These are phyloP conservation scores for Talaromyces sp. DNA, from an alignment of 2,329 filamentous ascomycete species.

Conservation along the genomic window DNA sequence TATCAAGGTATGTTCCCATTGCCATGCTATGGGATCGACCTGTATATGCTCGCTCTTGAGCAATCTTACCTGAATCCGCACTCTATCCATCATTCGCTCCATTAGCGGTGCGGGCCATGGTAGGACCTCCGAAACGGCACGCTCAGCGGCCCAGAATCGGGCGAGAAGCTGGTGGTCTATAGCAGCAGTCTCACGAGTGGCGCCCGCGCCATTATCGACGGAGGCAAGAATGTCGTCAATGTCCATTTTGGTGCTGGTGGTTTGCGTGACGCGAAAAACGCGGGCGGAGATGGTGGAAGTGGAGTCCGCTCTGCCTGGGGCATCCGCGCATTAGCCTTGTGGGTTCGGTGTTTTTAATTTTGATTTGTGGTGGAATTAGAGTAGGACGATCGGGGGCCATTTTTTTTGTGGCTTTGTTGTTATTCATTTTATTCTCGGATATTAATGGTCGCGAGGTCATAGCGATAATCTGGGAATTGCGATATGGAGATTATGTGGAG, in stretches of 20 bases:
- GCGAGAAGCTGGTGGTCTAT: conserved; percentile 85
- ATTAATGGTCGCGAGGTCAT: too few relatives aligned
- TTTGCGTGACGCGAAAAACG: conserved; percentile 30
- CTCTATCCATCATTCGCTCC: conserved; percentile 75
- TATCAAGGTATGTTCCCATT: not conserved
- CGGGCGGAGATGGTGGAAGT: conserved; percentile 28
- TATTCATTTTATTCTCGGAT: not conserved
- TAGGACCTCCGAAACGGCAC: conserved; percentile 85
- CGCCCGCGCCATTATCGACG: conserved; percentile 63
- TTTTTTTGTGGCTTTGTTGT: too few relatives aligned
- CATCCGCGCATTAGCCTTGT: conserved; percentile 20
- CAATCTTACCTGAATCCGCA: conserved; percentile 60
- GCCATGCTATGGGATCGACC: not conserved
- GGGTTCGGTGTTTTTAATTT: not conserved
- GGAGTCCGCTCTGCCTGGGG: conserved; percentile 42
- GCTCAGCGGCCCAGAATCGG: conserved; percentile 89
- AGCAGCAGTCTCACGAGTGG: conserved; percentile 39
- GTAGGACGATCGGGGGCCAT: too few relatives aligned
- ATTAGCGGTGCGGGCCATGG: conserved; percentile 76
- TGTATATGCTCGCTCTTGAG: not conserved
- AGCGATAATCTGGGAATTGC: too few relatives aligned
- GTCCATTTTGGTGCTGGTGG: conserved; percentile 58
- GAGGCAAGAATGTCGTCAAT: conserved; percentile 79
- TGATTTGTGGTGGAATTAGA: not conserved
- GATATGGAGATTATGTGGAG: too few relatives aligned